Percentiles rank a stretch among this genome's conserved stretches.
Evolutionary conservation across 192 early-diverging fungal species (phyloP).

Genomic region (Phycomyces blakesleeanus): DNA sequence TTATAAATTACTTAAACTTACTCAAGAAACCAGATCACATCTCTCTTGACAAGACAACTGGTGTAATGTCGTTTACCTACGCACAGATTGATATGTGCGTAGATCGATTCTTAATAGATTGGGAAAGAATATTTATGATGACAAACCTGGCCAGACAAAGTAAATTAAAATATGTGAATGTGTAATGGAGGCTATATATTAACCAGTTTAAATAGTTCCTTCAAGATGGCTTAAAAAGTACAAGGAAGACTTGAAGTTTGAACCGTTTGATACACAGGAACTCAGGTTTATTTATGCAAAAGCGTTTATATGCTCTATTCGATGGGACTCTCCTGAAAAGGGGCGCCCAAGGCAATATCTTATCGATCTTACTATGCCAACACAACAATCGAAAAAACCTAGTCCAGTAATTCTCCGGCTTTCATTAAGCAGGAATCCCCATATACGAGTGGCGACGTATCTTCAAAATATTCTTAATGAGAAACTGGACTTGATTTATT

Average conservation of each 20-base stretch:
- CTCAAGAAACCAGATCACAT: constrained; percentile 28
- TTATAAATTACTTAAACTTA: background rate
- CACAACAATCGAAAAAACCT: constrained; percentile 8
- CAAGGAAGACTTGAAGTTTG: constrained; percentile 28
- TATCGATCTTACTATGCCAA: constrained; percentile 11
- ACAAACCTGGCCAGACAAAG: constrained; percentile 31
- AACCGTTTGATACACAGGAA: constrained; percentile 29
- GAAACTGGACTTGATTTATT: constrained; percentile 27
- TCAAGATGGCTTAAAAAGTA: constrained; percentile 33
- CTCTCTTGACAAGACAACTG: constrained; percentile 24
- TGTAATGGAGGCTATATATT: background rate
- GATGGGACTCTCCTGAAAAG: constrained; percentile 21
- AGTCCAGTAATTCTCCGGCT: background rate
- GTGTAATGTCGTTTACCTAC: constrained; percentile 36
- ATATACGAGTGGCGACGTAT: constrained; percentile 25
- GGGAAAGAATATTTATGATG: constrained; percentile 41
- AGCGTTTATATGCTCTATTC: constrained; percentile 25
- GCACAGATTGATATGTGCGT: constrained; percentile 29
- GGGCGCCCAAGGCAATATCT: constrained; percentile 26
- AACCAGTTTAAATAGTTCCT: constrained; percentile 11
- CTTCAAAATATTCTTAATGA: constrained; percentile 32
- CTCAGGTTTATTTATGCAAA: constrained; percentile 34
- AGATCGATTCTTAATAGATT: constrained; percentile 31
- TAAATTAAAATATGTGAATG: constrained; percentile 3
- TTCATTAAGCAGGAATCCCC: constrained; percentile 25